Evolutionary conservation across 352 stramenopile species (phyloP).

Genomic region (Aphanomyces astaci): DNA sequence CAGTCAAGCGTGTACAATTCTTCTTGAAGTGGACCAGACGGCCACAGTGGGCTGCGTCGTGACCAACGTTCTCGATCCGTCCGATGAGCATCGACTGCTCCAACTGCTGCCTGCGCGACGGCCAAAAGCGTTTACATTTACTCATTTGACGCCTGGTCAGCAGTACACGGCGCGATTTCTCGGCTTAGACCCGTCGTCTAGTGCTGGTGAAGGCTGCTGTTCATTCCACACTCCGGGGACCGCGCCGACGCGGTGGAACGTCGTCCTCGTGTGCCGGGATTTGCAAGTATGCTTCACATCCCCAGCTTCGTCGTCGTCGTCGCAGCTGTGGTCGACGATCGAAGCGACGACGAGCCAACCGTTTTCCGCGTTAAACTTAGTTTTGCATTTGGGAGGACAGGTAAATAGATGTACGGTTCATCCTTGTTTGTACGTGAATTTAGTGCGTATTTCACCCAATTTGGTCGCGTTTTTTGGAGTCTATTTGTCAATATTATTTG

Average conservation of each 20-base stretch:
- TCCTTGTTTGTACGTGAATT: too few species aligned
- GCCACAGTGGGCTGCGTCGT: slow-evolving; percentile 46
- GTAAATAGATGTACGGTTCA: too few species aligned
- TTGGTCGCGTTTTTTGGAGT: too few species aligned
- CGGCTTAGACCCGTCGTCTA: slow-evolving; percentile 31
- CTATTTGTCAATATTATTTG: slow-evolving; percentile 1
- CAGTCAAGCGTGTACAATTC: slow-evolving; percentile 40
- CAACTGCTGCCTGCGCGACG: slow-evolving; percentile 40
- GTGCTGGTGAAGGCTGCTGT: slow-evolving; percentile 26
- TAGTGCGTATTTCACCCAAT: too few species aligned
- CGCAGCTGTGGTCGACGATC: slow-evolving; percentile 30
- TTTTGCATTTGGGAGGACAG: slow-evolving; percentile 45
- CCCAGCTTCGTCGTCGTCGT: not conserved
- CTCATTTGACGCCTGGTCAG: slow-evolving; percentile 47
- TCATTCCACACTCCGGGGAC: slow-evolving; percentile 43
- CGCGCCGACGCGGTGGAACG: slow-evolving; percentile 30
- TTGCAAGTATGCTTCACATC: slow-evolving; percentile 3
- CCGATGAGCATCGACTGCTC: slow-evolving; percentile 33
- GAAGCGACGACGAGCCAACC: slow-evolving; percentile 29
- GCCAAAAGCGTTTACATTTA: slow-evolving; percentile 54
- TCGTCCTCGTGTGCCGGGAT: slow-evolving; percentile 34
- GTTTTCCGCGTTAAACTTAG: slow-evolving; percentile 40
- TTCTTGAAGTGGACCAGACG: slow-evolving; percentile 58
- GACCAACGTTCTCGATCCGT: slow-evolving; percentile 41
- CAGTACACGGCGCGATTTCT: slow-evolving; percentile 45